Evolutionary conservation across 2,329 filamentous ascomycete genomes (phyloP).

Genomic region (Talaromyces sp.): DNA sequence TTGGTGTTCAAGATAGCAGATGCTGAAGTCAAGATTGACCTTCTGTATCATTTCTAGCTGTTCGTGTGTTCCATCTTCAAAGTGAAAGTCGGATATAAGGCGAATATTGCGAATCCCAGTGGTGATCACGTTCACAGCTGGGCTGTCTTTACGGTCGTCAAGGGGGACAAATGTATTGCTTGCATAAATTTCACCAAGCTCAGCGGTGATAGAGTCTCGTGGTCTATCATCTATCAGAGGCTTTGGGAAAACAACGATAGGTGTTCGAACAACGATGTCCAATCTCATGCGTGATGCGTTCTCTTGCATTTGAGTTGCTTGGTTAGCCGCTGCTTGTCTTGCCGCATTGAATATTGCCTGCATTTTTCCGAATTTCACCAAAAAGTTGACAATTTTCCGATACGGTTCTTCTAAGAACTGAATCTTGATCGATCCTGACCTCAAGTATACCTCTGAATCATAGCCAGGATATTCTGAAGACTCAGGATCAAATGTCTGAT

Average conservation of each 20-base stretch:
- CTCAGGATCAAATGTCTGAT: constrained; percentile 83
- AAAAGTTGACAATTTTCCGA: constrained; percentile 94
- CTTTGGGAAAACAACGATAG: constrained; percentile 90
- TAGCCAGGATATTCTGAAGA: constrained; percentile 83
- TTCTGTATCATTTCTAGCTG: constrained; percentile 96
- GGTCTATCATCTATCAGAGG: constrained; percentile 63
- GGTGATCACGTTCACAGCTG: constrained; percentile 81
- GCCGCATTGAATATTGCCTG: constrained; percentile 98
- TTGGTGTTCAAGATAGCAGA: constrained; percentile 86
- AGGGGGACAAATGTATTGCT: constrained; percentile 87
- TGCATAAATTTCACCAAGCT: constrained; percentile 94
- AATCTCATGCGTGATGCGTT: constrained; percentile 87
- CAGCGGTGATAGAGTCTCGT: constrained; percentile 81
- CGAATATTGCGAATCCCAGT: constrained; percentile 89
- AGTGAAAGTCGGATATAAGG: constrained; percentile 84
- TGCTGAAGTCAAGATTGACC: constrained; percentile 86
- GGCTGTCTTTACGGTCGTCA: constrained; percentile 66
- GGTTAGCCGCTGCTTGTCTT: constrained; percentile 84
- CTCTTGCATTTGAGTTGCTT: constrained; percentile 89
- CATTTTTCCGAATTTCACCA: constrained; percentile 99
- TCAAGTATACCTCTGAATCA: constrained; percentile 82
- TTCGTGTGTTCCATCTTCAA: constrained; percentile 64
- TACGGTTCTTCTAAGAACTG: constrained; percentile 98
- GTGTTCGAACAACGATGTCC: constrained; percentile 86
- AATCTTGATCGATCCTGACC: constrained; percentile 90